Conservation (phyloP, 169 alveolate species). For the Plasmodium sp. region DNA sequence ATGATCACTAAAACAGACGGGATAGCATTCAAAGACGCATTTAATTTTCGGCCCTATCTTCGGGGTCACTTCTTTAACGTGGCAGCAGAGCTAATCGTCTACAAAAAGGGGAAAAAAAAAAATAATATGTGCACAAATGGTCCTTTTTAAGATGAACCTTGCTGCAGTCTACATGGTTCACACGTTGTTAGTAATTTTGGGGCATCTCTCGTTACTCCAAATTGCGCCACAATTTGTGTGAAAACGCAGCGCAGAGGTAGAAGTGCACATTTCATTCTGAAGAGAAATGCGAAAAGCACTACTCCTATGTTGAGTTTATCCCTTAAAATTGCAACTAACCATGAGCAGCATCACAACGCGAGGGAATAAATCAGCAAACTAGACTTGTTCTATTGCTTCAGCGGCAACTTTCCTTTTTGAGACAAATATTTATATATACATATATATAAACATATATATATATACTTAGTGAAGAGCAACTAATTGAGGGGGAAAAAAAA, state of each 20-base stretch:
- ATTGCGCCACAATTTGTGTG: background rate
- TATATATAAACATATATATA: background rate
- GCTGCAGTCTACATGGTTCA: background rate
- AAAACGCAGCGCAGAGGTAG: background rate
- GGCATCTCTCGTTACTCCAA: background rate
- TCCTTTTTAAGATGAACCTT: background rate
- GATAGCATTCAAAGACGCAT: background rate
- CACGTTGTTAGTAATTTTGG: background rate
- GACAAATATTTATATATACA: background rate
- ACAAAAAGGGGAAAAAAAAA: background rate
- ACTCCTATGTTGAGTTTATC: background rate
- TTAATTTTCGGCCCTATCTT: background rate
- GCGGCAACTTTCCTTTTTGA: background rate
- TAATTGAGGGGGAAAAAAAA: background rate
- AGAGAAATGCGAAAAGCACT: background rate
- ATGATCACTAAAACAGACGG: background rate
- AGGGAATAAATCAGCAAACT: background rate
- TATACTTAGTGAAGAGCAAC: background rate
- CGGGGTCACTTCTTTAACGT: background rate
- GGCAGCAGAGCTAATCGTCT: background rate
- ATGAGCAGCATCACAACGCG: background rate
- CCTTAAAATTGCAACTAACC: background rate
- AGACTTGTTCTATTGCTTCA: background rate
- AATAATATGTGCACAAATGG: background rate
- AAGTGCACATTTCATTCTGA: background rate